Conservation (phyloP, 2,329 filamentous ascomycete genomes). For the Fusarium sp. region DNA sequence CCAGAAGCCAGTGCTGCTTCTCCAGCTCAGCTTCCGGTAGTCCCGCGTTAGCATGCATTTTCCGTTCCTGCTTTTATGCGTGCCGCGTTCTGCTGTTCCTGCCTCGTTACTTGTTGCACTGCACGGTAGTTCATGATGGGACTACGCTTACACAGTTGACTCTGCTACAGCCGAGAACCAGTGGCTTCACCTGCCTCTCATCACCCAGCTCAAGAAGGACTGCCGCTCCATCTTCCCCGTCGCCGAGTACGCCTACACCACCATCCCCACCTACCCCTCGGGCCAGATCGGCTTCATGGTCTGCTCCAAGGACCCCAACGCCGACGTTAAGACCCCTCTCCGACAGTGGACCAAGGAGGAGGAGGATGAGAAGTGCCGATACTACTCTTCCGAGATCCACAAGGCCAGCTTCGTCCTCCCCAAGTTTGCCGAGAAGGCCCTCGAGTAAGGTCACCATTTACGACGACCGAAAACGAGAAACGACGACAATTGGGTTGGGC, state of each 20-base stretch:
- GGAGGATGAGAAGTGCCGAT: constrained; percentile 92
- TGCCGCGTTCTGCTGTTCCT: constrained; percentile 38
- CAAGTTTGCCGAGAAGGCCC: constrained; percentile 87
- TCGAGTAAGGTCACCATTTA: constrained; percentile 58
- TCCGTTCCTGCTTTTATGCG: constrained; percentile 23
- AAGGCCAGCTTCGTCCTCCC: constrained; percentile 93
- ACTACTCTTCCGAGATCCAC: constrained; percentile 98
- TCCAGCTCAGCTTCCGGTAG: constrained; percentile 52
- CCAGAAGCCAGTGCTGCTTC: constrained; percentile 56
- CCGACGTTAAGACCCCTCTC: constrained; percentile 86
- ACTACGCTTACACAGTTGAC: constrained; percentile 31
- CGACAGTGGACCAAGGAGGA: constrained; percentile 86
- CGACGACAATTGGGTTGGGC: constrained; percentile 10
- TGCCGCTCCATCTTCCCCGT: constrained; percentile 98
- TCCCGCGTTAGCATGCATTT: constrained; percentile 47
- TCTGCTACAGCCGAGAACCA: constrained; percentile 87
- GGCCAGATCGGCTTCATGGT: constrained; percentile 99
- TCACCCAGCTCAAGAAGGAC: constrained; percentile 94
- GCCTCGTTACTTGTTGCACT: constrained; percentile 31
- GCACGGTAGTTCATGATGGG: constrained; percentile 17
- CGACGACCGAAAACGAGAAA: not conserved
- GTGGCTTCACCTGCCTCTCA: constrained; percentile 96
- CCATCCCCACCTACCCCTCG: constrained; percentile 98
- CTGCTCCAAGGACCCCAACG: constrained; percentile 91
- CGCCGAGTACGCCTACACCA: constrained; percentile 98